These are phyloP conservation scores for Pseudovirgaria hyperparasitica DNA, from an alignment of 2,329 filamentous ascomycete species.

Conservation along the genomic window DNA sequence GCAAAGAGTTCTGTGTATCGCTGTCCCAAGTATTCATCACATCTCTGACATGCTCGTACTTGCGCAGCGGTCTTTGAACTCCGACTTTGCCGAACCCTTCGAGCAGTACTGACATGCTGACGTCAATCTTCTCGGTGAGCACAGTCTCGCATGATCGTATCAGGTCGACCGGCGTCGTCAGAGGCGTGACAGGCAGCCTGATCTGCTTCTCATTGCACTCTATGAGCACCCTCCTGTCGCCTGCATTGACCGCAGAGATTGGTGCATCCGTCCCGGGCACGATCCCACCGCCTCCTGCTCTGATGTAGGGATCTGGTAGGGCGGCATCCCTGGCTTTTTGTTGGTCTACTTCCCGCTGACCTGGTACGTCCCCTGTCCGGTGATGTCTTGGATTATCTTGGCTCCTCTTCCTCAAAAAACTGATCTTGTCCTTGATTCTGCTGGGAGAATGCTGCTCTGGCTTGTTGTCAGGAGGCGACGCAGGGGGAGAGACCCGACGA, in stretches of 20 bases:
- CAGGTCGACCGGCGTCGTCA: slow-evolving; percentile 64
- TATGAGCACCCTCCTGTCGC: slow-evolving; percentile 61
- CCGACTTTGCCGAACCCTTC: slow-evolving; percentile 67
- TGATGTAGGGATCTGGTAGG: slow-evolving; percentile 21
- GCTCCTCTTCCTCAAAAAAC: slow-evolving; percentile 21
- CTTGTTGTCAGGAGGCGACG: slow-evolving; percentile 15
- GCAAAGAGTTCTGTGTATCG: slow-evolving; percentile 62
- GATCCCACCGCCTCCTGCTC: slow-evolving; percentile 31
- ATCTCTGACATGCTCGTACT: slow-evolving; percentile 76
- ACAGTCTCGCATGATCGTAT: slow-evolving; percentile 52
- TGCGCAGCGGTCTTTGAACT: slow-evolving; percentile 68
- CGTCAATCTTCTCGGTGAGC: slow-evolving; percentile 51
- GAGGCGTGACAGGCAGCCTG: slow-evolving; percentile 56
- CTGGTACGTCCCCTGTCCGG: slow-evolving; percentile 1
- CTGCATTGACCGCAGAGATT: slow-evolving; percentile 66
- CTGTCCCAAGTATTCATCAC: slow-evolving; percentile 88
- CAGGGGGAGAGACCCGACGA: slow-evolving; percentile 9
- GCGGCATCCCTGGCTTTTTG: slow-evolving; percentile 10
- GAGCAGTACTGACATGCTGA: slow-evolving; percentile 55
- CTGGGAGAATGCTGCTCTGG: not conserved
- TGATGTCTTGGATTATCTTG: slow-evolving; percentile 11
- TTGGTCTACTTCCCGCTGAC: slow-evolving; percentile 10
- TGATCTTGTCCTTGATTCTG: slow-evolving; percentile 13
- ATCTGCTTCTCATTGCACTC: slow-evolving; percentile 58
- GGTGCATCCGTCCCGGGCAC: slow-evolving; percentile 59